Evolutionary conservation across 2,329 filamentous ascomycete genomes (phyloP).

Genomic region (Blastomyces parvus): DNA sequence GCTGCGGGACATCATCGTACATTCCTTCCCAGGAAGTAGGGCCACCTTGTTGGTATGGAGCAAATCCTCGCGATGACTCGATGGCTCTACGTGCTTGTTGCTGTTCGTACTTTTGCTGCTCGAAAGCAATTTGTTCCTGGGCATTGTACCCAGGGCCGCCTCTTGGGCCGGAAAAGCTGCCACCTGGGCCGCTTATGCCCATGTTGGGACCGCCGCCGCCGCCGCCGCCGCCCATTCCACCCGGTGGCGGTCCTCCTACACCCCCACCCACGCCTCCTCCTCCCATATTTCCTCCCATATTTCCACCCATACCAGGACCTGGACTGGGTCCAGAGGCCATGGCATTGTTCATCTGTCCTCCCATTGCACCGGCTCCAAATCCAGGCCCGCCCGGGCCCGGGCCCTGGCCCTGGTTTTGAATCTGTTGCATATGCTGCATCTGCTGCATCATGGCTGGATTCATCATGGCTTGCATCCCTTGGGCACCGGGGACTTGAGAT

Average conservation of each 20-base stretch:
- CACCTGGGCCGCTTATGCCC: conserved; percentile 36
- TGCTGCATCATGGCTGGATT: conserved; percentile 69
- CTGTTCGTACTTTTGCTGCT: conserved; percentile 69
- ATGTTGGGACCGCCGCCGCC: conserved; percentile 24
- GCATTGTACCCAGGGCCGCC: conserved; percentile 53
- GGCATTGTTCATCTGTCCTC: conserved; percentile 25
- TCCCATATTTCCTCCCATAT: conserved; percentile 22
- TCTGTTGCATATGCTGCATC: conserved; percentile 56
- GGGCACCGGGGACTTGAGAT: conserved; percentile 43
- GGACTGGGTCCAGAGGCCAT: conserved; percentile 24
- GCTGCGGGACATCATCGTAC: conserved; percentile 92
- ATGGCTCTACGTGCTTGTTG: conserved; percentile 51
- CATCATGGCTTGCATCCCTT: conserved; percentile 46
- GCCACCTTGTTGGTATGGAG: conserved; percentile 46
- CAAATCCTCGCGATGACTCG: conserved; percentile 30
- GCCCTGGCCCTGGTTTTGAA: conserved; percentile 54
- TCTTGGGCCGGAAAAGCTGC: conserved; percentile 37
- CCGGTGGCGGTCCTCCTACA: conserved; percentile 21
- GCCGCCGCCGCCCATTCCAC: conserved; percentile 13
- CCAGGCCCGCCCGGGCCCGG: conserved; percentile 1
- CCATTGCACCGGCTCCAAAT: conserved; percentile 39
- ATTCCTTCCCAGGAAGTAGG: conserved; percentile 95
- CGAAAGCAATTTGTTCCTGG: conserved; percentile 63
- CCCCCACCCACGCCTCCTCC: conserved; percentile 15
- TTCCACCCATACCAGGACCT: conserved; percentile 18